Conservation (phyloP, 805 yeast genomes). For the Nakazawaea holstii region DNA sequence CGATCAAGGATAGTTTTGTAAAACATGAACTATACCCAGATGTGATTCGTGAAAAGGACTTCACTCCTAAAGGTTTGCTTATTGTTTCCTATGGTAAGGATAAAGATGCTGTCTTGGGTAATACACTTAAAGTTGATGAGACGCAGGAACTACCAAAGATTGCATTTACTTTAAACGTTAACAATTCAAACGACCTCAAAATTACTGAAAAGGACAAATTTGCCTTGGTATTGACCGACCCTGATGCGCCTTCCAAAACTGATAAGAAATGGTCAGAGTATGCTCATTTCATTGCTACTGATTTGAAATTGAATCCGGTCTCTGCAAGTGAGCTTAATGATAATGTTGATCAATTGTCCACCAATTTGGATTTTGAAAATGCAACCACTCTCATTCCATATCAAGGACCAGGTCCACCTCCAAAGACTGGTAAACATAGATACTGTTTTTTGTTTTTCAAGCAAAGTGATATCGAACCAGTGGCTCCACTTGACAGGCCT, state of each 20-base stretch:
- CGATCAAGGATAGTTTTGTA: constrained; percentile 43
- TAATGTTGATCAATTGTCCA: constrained; percentile 26
- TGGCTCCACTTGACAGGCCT: constrained; percentile 49
- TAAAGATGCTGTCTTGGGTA: constrained; percentile 73
- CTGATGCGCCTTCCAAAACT: constrained; percentile 83
- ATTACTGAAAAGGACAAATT: constrained; percentile 46
- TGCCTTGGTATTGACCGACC: constrained; percentile 81
- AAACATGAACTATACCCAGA: constrained; percentile 50
- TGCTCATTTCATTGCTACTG: constrained; percentile 66
- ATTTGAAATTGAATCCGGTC: constrained; percentile 41
- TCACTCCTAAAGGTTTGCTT: constrained; percentile 46
- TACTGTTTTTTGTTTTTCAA: constrained; percentile 74
- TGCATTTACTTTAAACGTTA: constrained; percentile 53
- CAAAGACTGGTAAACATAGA: constrained; percentile 79
- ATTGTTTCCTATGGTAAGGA: constrained; percentile 57
- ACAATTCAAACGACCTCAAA: constrained; percentile 32
- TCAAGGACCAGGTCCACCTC: constrained; percentile 88
- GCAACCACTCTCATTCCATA: constrained; percentile 50
- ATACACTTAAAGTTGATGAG: constrained; percentile 55
- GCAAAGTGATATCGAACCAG: constrained; percentile 40
- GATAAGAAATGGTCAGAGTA: constrained; percentile 89
- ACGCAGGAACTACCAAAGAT: constrained; percentile 66
- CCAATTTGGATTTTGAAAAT: constrained; percentile 25
- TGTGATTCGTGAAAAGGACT: constrained; percentile 35
- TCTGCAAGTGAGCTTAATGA: constrained; percentile 23